These are phyloP conservation scores for Solanum gandarillasii DNA, from an alignment of 257 asterid species.

Conservation along the genomic window DNA sequence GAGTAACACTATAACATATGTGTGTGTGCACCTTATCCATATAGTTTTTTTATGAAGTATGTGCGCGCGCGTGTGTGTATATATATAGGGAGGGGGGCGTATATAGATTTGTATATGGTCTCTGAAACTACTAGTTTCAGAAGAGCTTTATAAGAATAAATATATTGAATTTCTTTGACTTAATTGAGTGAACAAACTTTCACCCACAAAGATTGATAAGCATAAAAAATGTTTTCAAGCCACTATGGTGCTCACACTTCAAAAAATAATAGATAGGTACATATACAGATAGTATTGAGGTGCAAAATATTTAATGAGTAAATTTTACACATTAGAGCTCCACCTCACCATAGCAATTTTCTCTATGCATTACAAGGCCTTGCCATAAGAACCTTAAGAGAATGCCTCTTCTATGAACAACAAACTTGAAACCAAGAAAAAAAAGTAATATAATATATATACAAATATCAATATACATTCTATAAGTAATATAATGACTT, in stretches of 20 bases:
- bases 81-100: not conserved
- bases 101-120: not conserved
- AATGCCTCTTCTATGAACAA: not conserved
- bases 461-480: not conserved
- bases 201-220: not conserved
- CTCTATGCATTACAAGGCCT: not conserved
- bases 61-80: not conserved
- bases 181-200: not conserved
- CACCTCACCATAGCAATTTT: not conserved
- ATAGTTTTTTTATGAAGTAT: not conserved
- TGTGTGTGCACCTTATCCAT: not conserved
- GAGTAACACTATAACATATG: not conserved
- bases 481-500: not conserved
- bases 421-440: not conserved
- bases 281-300: not conserved
- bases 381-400: not conserved
- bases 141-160: not conserved
- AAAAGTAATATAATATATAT: not conserved
- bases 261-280: not conserved
- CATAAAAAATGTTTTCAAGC: not conserved
- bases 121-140: not conserved
- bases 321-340: not conserved
- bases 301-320: not conserved
- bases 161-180: not conserved
- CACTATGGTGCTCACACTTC: not conserved